Percentiles rank a stretch among this genome's conserved stretches.
Conservation (phyloP, 805 yeast species). For the Maudiozyma serrabonitensis region DNA sequence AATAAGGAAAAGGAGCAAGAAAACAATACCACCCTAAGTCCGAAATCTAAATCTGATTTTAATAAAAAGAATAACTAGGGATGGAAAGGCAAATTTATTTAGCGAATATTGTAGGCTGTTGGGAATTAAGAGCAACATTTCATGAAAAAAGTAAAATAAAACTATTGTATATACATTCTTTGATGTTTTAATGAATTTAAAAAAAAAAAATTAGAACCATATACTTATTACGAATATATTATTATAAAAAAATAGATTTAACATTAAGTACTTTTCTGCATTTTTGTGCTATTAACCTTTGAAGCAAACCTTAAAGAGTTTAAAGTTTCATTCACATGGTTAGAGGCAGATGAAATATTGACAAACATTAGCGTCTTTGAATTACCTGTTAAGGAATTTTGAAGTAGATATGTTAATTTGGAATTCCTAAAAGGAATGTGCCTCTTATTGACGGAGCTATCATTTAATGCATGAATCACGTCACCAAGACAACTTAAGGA, state of each 20-base stretch:
- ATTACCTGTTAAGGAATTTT: constrained; percentile 73
- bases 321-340: constrained; percentile 64
- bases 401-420: constrained; percentile 77
- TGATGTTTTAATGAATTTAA: background rate
- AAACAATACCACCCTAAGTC: background rate
- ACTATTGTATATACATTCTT: background rate
- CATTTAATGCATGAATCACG: constrained; percentile 70
- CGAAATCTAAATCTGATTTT: background rate
- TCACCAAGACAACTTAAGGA: constrained; percentile 85
- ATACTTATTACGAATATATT: background rate
- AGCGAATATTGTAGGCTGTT: background rate
- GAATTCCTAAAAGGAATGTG: constrained; percentile 95
- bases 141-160: background rate
- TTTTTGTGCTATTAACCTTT: constrained; percentile 55
- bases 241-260: background rate
- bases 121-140: background rate
- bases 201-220: background rate
- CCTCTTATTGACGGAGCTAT: constrained; percentile 18
- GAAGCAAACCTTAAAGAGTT: constrained; percentile 85
- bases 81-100: background rate
- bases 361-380: constrained; percentile 93
- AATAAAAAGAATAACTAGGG: background rate
- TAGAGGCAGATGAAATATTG: constrained; percentile 59
- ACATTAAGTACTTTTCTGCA: constrained; percentile 10
- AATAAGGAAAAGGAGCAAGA: constrained; percentile 1